Conservation (phyloP, 352 stramenopile genomes). For the Phytophthora nicotianae region DNA sequence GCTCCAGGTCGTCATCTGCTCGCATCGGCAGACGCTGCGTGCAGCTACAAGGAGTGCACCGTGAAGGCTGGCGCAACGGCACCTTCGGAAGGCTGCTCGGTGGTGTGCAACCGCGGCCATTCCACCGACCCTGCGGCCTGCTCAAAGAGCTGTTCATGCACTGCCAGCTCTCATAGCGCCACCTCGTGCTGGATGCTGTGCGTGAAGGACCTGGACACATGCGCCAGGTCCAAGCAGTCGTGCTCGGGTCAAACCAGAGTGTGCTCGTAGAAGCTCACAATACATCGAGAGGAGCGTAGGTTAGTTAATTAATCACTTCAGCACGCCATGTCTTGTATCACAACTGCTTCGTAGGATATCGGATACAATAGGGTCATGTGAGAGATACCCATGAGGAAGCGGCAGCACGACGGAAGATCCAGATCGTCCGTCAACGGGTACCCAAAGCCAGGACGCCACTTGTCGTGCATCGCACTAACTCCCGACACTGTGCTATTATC, state of each 20-base stretch:
- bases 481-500: neutral
- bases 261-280: conserved; percentile 12
- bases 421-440: conserved; percentile 6
- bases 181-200: conserved; percentile 64
- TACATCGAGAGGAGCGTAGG: neutral
- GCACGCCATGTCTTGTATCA: neutral
- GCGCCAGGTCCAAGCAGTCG: conserved; percentile 30
- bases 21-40: conserved; percentile 39
- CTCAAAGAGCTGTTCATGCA: conserved; percentile 33
- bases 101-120: conserved; percentile 55
- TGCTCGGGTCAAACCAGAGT: conserved; percentile 47
- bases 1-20: conserved; percentile 43
- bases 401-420: conserved; percentile 5
- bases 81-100: conserved; percentile 34
- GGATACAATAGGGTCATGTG: neutral
- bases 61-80: conserved; percentile 29
- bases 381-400: conserved; percentile 1
- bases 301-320: conserved; percentile 1
- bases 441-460: conserved; percentile 26
- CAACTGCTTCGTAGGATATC: too few relatives aligned
- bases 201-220: conserved; percentile 48
- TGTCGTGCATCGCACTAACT: conserved; percentile 30
- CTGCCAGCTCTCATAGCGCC: conserved; percentile 26
- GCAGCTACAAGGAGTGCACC: conserved; percentile 38
- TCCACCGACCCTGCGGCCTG: conserved; percentile 30